Base-by-base conservation (phyloP, 2,329 filamentous ascomycete species). In the Talaromyces sp. region DNA sequence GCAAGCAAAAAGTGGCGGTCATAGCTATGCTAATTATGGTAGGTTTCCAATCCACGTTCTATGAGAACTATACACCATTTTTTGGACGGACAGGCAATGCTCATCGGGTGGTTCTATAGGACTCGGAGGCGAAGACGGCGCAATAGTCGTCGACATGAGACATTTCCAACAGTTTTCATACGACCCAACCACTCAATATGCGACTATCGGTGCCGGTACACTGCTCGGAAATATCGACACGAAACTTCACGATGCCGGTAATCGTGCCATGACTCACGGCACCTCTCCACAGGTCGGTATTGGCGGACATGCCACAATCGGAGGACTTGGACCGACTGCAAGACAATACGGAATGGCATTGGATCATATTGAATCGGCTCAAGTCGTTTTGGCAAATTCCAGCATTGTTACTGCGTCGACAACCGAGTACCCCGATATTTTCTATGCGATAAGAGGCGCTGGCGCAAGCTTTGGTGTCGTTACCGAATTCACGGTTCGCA, bases 21-120 rank as follows among this genome's bases (percentile, higher is more conserved):
- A 86, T 69, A 82, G 80, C 47, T 86, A 84, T 71, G 84, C 79
- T 0, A 84, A 82, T 45, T 83, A 80, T 63, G 81, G 82, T 66
- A n/a, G n/a, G n/a, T n/a, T n/a, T n/a, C n/a, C n/a, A n/a, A n/a
- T n/a, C n/a, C n/a, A 31, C 27, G 27, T 31, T 31, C 27, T 31
- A 5, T 6, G 27, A 31, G 27, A 27, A 31, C 27, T 7, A 31
- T 31, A 31, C 27, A 31, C 27, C 4, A 31, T 31, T 6, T 31
- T 6, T 31, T 19, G 11, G 24, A n/a, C 0, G n/a, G 11, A 2
- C 1, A 24, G 37, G 5, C n/a, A 31, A 16, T 19, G 13, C n/a
- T 45, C 33, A 54, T 39, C 39, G 7, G 8, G 43, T 27, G 7
- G 60, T 39, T 2, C 24, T 39, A 5, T 11, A 77, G 76, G 72